phyloP scores from a whole-genome alignment of 139 green algal species.

The Auxenochlorella pyrenoidosa region DNA sequence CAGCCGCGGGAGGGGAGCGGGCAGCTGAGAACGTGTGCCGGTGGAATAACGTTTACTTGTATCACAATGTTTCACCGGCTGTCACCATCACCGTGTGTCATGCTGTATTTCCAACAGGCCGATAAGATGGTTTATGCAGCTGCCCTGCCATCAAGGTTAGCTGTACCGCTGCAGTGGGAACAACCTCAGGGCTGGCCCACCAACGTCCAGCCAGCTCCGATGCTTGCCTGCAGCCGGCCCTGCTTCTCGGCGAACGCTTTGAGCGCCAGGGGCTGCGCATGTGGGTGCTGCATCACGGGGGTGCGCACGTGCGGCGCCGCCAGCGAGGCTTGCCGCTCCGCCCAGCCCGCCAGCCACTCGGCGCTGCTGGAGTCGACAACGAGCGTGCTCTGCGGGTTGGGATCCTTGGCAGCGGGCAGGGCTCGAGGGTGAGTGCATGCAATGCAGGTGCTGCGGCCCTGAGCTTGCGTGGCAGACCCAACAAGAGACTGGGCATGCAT shows the following conservation, averaged over 20 bases:
- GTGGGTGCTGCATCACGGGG: conserved; percentile 36
- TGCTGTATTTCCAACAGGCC: not conserved
- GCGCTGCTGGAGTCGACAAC: conserved; percentile 17
- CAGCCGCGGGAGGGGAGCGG: not conserved
- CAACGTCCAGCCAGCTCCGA: not conserved
- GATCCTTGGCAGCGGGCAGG: not conserved
- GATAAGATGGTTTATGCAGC: not conserved
- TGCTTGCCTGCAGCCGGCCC: conserved; percentile 5
- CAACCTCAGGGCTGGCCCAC: not conserved
- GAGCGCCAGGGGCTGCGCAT: conserved; percentile 35
- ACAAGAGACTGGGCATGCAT: not conserved
- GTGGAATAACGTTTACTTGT: no score
- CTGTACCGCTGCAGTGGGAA: no score
- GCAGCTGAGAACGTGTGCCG: no score
- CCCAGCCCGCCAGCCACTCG: conserved; percentile 10
- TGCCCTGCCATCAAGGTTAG: no score
- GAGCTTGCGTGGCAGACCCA: no score
- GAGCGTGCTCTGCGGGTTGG: not conserved
- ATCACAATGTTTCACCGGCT: not conserved
- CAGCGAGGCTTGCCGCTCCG: not conserved
- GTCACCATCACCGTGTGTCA: not conserved
- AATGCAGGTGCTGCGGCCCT: no score
- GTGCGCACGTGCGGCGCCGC: conserved; percentile 10
- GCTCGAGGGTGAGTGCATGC: no score
- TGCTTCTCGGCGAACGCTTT: conserved; percentile 28